Evolutionary conservation across 495 filamentous ascomycete species (phyloP), one percentile per base, ranked within the genome.

Genomic region (Cairneyella variabilis): DNA sequence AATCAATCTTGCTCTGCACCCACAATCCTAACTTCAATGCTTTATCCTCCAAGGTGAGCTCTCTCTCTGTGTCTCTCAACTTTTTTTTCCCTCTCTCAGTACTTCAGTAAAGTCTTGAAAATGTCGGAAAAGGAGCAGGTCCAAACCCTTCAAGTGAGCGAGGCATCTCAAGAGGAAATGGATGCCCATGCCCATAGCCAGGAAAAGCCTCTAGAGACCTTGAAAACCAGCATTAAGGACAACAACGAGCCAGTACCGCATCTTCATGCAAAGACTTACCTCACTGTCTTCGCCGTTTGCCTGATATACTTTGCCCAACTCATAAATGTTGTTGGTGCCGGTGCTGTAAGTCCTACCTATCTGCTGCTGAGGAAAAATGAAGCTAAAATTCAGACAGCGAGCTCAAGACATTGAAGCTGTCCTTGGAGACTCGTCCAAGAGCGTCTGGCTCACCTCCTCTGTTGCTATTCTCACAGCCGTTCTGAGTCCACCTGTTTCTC

Each of bases 251-350:
- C 51, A 20, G 32, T 48, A 14, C 64, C 66, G 16, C 65, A 59
- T 21, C 48, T 69, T 3, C 65, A 66, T 45, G 53, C 58, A 12
- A 67, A 60, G 43, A 69, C 66, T 0, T 66, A 57, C 23, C 51
- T 70, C 0, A 56, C 59, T 4, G 57, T 70, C 3, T 48, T 66
- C 12, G 57, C 68, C n/a, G 64, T 69, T 0, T 58, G 60, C 37
- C 23, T 69, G 12, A 70, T 69, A 14, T 70, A 69, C 55, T 51
- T 65, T 20, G 61, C 64, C 20, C 64, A 70, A 34, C 43, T 14
- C 23, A 16, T 32, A 1, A n/a, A 17, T 46, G 10, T 11, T 1
- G 40, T 43, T 4, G 40, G 40, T 20, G n/a, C 40, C 23, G 40
- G 40, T 43, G 40, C 18, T 21, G 40, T 43, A 20, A 20, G 40